Evolutionary conservation across 768 basidiomycete genomes (phyloP), one percentile per base, ranked within the genome.

Genomic region (Tephrocybe sp.): DNA sequence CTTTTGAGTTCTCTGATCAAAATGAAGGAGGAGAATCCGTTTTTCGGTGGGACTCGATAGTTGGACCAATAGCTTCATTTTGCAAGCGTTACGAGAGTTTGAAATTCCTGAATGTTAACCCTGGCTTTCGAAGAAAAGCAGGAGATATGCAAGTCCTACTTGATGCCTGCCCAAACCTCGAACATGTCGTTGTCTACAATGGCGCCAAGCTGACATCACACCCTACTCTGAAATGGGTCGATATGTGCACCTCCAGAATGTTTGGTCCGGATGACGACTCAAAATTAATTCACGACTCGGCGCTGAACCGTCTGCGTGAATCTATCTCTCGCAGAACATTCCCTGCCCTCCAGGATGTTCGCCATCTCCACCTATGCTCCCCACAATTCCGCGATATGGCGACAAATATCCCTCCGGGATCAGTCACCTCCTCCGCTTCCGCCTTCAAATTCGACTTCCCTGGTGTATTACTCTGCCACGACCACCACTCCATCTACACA

Each of bases 161-260:
- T 9, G 44, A 46, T 22, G 31, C 30, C 15, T 55, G 54, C 21
- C 46, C 54, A 4, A 52, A 43, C 9, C 42, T 52, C 11, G 51
- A 55, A 18, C 54, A 55, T 28, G 9, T 55, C n/a, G 51, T 56
- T 7, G 31, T 49, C 22, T 44, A 52, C 26, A 47, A 47, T 16
- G 39, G 51, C n/a, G 42, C 43, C n/a, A n/a, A 21, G 1, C 11
- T 42, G 1, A 37, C 44, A 11, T 44, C 37, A 1, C 54, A 56
- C 42, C 47, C 42, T 5, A 52, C 22, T 4, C 37, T 56, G 3
- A 47, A 52, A 15, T 52, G 51, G 51, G 39, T 55, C 5, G 54
- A 55, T 30, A 24, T 55, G 2, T 52, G 50, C 35, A 48, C 41
- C 25, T 28, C 32, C 16, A 46, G 44, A 28, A 50, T 50, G 42